Evolutionary conservation across 2,329 filamentous ascomycete species (phyloP), one percentile per base, ranked within the genome.

Genomic region (Fusarium sp.): DNA sequence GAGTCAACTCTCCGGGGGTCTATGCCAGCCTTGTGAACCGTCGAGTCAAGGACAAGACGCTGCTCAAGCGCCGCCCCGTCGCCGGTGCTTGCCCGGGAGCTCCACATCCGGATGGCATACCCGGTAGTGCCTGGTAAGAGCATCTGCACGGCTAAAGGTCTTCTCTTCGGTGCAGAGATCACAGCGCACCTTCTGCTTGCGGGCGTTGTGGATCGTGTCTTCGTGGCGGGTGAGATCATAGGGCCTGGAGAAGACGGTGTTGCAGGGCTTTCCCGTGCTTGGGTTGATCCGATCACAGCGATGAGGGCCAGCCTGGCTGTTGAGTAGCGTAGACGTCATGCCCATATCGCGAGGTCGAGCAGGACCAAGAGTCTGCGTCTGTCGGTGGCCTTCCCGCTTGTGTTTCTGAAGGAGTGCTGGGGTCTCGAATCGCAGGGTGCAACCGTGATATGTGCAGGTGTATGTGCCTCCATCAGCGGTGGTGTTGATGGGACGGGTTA

Each of bases 171-270:
- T 93, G 78, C 95, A 99, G 43, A 97, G 80, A 62, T 93, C 88
- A 77, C 95, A 99, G 40, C 92, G 89, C 7, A 97, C 93, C 81
- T 98, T 98, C 76, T 93, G 89, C 82, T 97, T 97, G 70, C 91
- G 88, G 1, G 88, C 89, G 70, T 97, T 97, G 83, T 98, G 95
- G 65, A 98, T 98, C 0, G 95, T 98, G 67, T 97, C 94, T 76
- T 99, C 95, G 74, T 99, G 95, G 22, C 95, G 85, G 0, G 95
- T 99, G 48, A 99, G 83, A 76, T 99, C 95, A 81, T 99, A 99
- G 2, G 95, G 95, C 19, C 95, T 84, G 1, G 94, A 97, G 77
- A 99, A 98, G 50, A 97, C 83, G 0, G 93, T 96, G 74, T 92
- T 94, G 84, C 95, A 98, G 0, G 93, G 90, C 79, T 97, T 97